Percentiles rank a stretch among this genome's conserved stretches.
Conservation (phyloP, 2,329 filamentous ascomycete species). For the Tolypocladium cylindrosporum region DNA sequence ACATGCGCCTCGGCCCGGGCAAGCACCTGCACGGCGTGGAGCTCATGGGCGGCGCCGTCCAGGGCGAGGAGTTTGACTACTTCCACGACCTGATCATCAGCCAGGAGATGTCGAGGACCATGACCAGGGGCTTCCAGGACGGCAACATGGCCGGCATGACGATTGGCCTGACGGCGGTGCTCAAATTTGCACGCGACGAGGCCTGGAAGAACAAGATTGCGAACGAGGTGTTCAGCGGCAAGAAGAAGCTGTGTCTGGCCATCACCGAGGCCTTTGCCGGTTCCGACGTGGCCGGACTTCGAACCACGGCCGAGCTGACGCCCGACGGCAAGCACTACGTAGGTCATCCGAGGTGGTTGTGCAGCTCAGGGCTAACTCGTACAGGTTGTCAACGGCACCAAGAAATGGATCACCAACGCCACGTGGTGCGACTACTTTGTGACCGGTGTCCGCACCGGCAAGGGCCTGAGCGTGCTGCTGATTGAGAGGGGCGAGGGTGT, state of each 20-base stretch:
- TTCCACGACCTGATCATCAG: conserved; percentile 71
- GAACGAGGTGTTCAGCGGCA: conserved; percentile 63
- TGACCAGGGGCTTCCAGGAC: conserved; percentile 73
- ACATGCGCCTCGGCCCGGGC: conserved; percentile 76
- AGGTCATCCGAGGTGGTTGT: conserved; percentile 21
- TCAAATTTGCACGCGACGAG: conserved; percentile 66
- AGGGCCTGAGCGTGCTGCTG: conserved; percentile 68
- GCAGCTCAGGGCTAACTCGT: neutral
- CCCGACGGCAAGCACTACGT: conserved; percentile 63
- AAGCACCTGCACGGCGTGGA: conserved; percentile 67
- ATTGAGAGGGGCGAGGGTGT: conserved; percentile 66
- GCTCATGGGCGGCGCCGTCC: conserved; percentile 58
- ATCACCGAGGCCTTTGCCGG: conserved; percentile 86
- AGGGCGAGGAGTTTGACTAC: conserved; percentile 77
- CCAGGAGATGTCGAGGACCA: conserved; percentile 63
- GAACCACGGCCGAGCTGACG: conserved; percentile 70
- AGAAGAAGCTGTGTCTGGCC: conserved; percentile 82
- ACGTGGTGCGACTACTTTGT: conserved; percentile 79
- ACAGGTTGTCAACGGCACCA: conserved; percentile 56
- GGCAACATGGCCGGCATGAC: conserved; percentile 83
- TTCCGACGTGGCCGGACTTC: conserved; percentile 65
- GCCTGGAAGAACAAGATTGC: conserved; percentile 56
- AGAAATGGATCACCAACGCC: conserved; percentile 84
- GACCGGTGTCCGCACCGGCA: conserved; percentile 67
- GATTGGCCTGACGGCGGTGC: conserved; percentile 68